Conservation (phyloP, 2,329 filamentous ascomycete genomes). For the Nothopassalora personata region DNA sequence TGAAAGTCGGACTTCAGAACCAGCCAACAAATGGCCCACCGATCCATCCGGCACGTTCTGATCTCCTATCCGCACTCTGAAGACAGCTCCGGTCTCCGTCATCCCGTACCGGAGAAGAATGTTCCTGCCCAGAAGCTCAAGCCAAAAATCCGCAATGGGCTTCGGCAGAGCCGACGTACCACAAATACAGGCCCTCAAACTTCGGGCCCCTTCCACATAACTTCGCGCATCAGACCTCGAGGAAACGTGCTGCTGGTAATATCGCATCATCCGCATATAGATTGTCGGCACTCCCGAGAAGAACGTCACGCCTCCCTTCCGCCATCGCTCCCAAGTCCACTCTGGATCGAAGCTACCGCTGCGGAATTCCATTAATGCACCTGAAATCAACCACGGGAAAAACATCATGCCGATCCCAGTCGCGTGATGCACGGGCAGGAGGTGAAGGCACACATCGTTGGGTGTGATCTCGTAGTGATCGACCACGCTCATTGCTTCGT, state of each 20-base stretch:
- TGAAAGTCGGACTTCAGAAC: constrained; percentile 42
- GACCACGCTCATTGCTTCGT: constrained; percentile 35
- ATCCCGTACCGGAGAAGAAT: constrained; percentile 48
- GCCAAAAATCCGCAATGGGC: constrained; percentile 50
- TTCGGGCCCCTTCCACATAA: constrained; percentile 42
- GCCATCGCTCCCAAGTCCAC: constrained; percentile 45
- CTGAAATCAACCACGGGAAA: constrained; percentile 43
- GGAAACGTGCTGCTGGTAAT: constrained; percentile 36
- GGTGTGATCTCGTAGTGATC: constrained; percentile 36
- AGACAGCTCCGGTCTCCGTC: constrained; percentile 47
- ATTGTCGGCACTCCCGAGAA: constrained; percentile 51
- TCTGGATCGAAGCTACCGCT: constrained; percentile 40
- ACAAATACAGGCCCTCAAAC: constrained; percentile 40
- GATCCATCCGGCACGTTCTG: constrained; percentile 37
- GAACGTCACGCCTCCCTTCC: constrained; percentile 38
- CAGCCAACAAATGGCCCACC: constrained; percentile 46
- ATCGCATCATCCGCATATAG: constrained; percentile 45
- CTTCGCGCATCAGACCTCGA: constrained; percentile 29
- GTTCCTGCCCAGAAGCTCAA: constrained; percentile 38
- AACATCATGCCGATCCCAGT: constrained; percentile 49
- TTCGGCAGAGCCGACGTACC: constrained; percentile 47
- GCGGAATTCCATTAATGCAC: constrained; percentile 45
- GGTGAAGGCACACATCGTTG: constrained; percentile 45
- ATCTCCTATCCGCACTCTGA: constrained; percentile 42
- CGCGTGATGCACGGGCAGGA: constrained; percentile 48